phyloP scores from a whole-genome alignment of 441 rosid genomes.

The Croton setiger region DNA sequence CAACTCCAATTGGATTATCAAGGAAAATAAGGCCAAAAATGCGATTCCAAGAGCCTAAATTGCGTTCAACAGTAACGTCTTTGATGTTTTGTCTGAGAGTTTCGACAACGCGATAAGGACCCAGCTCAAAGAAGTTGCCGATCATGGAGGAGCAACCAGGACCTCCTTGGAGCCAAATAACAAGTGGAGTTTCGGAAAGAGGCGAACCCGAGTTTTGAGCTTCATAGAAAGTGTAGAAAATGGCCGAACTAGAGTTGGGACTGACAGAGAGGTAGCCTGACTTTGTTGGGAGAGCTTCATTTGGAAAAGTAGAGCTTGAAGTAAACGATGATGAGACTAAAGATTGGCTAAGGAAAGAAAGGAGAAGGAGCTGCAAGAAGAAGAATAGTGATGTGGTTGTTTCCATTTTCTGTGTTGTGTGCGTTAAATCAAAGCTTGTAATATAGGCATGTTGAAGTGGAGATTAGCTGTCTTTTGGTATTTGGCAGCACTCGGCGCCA shows the following conservation, averaged over 20 bases:
- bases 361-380: conserved; percentile 25
- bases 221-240: conserved; percentile 77
- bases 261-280: conserved; percentile 76
- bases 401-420: not conserved
- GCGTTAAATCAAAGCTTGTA: not conserved
- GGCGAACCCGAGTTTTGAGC: conserved; percentile 47
- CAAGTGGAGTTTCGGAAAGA: conserved; percentile 56
- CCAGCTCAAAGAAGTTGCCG: conserved; percentile 77
- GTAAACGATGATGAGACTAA: conserved; percentile 14
- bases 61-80: conserved; percentile 35
- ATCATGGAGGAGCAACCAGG: conserved; percentile 95
- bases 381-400: conserved; percentile 13
- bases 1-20: conserved; percentile 80
- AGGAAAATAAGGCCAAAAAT: conserved; percentile 68
- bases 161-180: conserved; percentile 90
- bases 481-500: not conserved
- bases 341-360: conserved; percentile 20
- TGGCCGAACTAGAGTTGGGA: conserved; percentile 48
- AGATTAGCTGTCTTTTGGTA: not conserved
- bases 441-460: not conserved
- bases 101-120: conserved; percentile 57
- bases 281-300: conserved; percentile 59
- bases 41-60: conserved; percentile 81
- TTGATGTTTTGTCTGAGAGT: conserved; percentile 25
- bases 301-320: conserved; percentile 30